phyloP scores from a whole-genome alignment of 2,329 filamentous ascomycete genomes.

The Penicillium hordei region DNA sequence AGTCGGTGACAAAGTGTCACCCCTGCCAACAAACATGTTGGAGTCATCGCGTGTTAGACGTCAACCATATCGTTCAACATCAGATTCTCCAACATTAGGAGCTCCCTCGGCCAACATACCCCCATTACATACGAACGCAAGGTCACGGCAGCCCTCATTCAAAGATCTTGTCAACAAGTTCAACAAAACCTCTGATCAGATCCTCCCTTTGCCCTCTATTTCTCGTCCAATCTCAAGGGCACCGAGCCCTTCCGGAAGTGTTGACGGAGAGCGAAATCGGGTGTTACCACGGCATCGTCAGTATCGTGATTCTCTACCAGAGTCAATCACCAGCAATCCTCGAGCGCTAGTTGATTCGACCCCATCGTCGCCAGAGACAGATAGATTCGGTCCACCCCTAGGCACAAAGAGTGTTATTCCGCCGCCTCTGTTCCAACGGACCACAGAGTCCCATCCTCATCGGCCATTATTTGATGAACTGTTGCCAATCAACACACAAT shows the following conservation, averaged over 20 bases:
- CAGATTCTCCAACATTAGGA: slow-evolving; percentile 30
- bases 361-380: slow-evolving; percentile 10
- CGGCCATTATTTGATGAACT: slow-evolving; percentile 75
- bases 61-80: slow-evolving; percentile 34
- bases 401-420: slow-evolving; percentile 10
- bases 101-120: slow-evolving; percentile 17
- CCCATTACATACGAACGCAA: slow-evolving; percentile 15
- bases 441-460: slow-evolving; percentile 41
- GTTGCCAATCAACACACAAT: slow-evolving; percentile 57
- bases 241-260: slow-evolving; percentile 35
- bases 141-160: slow-evolving; percentile 64
- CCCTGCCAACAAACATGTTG: slow-evolving; percentile 29
- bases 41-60: slow-evolving; percentile 24
- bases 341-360: slow-evolving; percentile 20
- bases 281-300: slow-evolving; percentile 28
- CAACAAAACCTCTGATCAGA: slow-evolving; percentile 60
- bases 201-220: slow-evolving; percentile 43
- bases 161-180: slow-evolving; percentile 79
- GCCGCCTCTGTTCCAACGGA: slow-evolving; percentile 21
- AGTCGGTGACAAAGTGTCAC: slow-evolving; percentile 24
- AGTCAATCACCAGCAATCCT: slow-evolving; percentile 14
- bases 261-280: slow-evolving; percentile 30
- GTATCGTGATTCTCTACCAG: slow-evolving; percentile 19
- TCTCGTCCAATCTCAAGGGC: slow-evolving; percentile 36
- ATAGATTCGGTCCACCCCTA: background rate